Conservation (phyloP, 345 rosid genomes). For the Melaleuca quinquenervia region DNA sequence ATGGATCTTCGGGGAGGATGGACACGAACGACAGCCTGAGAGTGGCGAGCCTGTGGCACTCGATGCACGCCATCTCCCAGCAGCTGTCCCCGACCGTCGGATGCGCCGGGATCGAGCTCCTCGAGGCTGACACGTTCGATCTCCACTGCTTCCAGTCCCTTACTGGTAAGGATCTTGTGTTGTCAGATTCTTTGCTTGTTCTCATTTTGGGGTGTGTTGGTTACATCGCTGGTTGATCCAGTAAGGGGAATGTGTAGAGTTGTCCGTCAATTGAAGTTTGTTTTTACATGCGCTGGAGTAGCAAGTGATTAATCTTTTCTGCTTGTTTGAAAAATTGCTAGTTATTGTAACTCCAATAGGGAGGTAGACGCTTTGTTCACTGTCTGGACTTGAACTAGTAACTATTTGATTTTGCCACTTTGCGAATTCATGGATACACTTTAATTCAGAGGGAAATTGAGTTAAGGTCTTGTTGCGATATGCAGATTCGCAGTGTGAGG, state of each 20-base stretch:
- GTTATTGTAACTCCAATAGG: background rate
- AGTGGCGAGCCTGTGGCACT: conserved; percentile 99
- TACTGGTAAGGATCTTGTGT: conserved; percentile 36
- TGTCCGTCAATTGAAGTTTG: background rate
- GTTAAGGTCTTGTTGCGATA: background rate
- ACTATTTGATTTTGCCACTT: background rate
- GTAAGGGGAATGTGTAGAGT: background rate
- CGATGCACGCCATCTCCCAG: conserved; percentile 99
- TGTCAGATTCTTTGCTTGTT: background rate
- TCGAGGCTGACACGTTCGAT: conserved; percentile 91
- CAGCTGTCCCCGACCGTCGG: conserved; percentile 85
- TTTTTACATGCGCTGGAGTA: background rate
- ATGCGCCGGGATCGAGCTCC: conserved; percentile 90
- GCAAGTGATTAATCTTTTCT: background rate
- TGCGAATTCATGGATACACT: background rate
- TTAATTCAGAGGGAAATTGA: background rate
- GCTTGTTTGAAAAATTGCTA: background rate
- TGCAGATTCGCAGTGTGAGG: background rate
- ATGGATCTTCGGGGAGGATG: conserved; percentile 91
- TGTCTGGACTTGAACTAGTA: background rate
- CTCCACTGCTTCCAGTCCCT: conserved; percentile 95
- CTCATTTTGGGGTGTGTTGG: background rate
- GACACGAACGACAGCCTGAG: conserved; percentile 95
- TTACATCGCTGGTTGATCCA: background rate
- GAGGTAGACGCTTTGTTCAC: background rate